Base-by-base conservation (phyloP, 305 asterid genomes). In the Ajuga reptans region DNA sequence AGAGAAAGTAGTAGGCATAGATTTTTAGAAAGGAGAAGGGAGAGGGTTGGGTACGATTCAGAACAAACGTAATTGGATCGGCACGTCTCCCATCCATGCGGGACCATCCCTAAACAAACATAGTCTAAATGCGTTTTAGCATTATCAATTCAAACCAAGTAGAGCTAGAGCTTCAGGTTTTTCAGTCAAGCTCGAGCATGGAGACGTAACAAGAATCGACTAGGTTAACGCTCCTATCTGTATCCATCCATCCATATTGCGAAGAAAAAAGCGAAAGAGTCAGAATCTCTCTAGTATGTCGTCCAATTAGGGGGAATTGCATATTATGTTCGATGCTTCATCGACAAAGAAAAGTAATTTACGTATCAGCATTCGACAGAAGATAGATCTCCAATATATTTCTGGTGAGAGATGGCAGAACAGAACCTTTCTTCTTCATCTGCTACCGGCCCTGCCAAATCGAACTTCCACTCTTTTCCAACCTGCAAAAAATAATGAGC, bases 391-490 rank as follows among this genome's bases (percentile, higher is more conserved):
- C 58, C 36, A 59, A n/a, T 31, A 51, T 70, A 16, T 73, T 36
- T 31, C 9, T 2, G 7, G 47, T 4, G 33, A 15, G 21, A 4
- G 18, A 63, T 18, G 39, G 56, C 41, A 56, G 37, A 39, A 39
- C 8, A 56, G 9, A 34, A 39, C 42, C 12, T 64, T 67, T 24
- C 52, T 42, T 18, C 57, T 43, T 60, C 31, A 4, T 43, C 64
- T 63, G 85, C 83, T 83, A 86, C 78, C 94, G 80, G 64, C 86
- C 76, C 63, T 81, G 86, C 97, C 97, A 90, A 54, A 79, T 69
- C n/a, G 92, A 82, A 74, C 66, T 82, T 52, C 82, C 76, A 53
- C 61, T 60, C 75, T 73, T 89, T 66, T 89, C 89, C 89, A 89
- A 65, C 91, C 98, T 89, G 85, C 87, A 78, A 3, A 79, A 72